Evolutionary conservation across 2,329 filamentous ascomycete genomes (phyloP).

Genomic region (Fusarium verticillioides): DNA sequence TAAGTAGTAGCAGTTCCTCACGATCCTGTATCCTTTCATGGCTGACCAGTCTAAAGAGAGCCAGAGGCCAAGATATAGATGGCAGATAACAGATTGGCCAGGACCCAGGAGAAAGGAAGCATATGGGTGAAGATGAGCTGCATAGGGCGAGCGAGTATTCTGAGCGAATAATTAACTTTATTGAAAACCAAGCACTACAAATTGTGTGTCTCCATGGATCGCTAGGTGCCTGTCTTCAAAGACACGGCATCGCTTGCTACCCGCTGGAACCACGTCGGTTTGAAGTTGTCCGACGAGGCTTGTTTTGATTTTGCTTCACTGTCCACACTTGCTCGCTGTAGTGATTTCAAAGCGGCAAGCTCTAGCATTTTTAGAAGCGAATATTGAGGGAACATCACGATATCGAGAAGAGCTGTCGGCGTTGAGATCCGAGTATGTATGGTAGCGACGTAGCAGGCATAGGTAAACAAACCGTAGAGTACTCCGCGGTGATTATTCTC

Average conservation of each 20-base stretch:
- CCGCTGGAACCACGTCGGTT: conserved; percentile 44
- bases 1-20: conserved; percentile 45
- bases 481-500: conserved; percentile 26
- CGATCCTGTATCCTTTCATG: background rate
- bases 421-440: conserved; percentile 1
- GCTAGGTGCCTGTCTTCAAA: conserved; percentile 46
- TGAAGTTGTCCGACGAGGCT: conserved; percentile 40
- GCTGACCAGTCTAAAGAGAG: conserved; percentile 22
- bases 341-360: conserved; percentile 67
- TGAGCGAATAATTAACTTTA: conserved; percentile 1
- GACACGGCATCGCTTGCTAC: conserved; percentile 46
- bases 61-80: conserved; percentile 49
- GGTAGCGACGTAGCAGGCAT: background rate
- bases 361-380: conserved; percentile 74
- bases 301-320: conserved; percentile 71
- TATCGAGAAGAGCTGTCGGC: background rate
- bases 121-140: background rate
- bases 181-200: background rate
- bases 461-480: conserved; percentile 40
- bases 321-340: conserved; percentile 75
- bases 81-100: background rate
- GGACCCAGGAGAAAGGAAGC: background rate
- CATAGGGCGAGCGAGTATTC: background rate
- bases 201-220: conserved; percentile 51
- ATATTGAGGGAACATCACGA: conserved; percentile 11